These are phyloP conservation scores for Coemansia aciculifera DNA, from an alignment of 192 early-diverging fungal genomes.

Conservation along the genomic window DNA sequence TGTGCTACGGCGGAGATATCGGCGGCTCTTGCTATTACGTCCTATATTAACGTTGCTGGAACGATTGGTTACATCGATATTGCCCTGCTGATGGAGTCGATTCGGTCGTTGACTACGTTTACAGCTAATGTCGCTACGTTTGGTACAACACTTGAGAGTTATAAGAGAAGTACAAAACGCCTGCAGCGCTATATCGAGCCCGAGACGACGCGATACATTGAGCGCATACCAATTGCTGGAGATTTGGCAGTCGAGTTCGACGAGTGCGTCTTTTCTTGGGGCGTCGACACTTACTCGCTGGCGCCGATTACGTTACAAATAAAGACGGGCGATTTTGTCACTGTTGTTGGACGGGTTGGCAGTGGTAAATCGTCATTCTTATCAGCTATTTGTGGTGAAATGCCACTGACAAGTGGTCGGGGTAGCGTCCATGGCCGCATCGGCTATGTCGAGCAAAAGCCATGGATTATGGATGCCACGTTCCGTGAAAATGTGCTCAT, in stretches of 20 bases:
- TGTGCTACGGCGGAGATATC: slow-evolving; percentile 55
- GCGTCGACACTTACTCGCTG: slow-evolving; percentile 52
- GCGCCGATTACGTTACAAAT: slow-evolving; percentile 60
- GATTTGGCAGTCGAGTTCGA: slow-evolving; percentile 13
- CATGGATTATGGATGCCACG: slow-evolving; percentile 41
- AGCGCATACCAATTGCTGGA: not conserved
- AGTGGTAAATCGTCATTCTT: slow-evolving; percentile 71
- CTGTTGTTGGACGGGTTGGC: slow-evolving; percentile 79
- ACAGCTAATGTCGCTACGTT: not conserved
- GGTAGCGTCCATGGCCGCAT: slow-evolving; percentile 66
- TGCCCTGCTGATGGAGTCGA: slow-evolving; percentile 21
- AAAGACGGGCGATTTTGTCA: slow-evolving; percentile 68
- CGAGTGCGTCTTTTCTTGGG: slow-evolving; percentile 32
- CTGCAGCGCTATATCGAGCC: slow-evolving; percentile 9
- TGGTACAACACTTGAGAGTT: not conserved
- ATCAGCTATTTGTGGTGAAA: slow-evolving; percentile 75
- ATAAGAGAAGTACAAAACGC: slow-evolving; percentile 5
- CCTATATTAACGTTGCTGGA: slow-evolving; percentile 44
- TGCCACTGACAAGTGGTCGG: slow-evolving; percentile 67
- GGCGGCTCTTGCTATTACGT: slow-evolving; percentile 58
- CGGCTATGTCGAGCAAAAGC: slow-evolving; percentile 47
- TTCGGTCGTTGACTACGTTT: slow-evolving; percentile 21
- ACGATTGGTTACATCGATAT: slow-evolving; percentile 17
- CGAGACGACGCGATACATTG: not conserved
- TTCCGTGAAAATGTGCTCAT: slow-evolving; percentile 54